Base-by-base conservation (phyloP, 2,329 filamentous ascomycete genomes). In the Didymella pomorum region DNA sequence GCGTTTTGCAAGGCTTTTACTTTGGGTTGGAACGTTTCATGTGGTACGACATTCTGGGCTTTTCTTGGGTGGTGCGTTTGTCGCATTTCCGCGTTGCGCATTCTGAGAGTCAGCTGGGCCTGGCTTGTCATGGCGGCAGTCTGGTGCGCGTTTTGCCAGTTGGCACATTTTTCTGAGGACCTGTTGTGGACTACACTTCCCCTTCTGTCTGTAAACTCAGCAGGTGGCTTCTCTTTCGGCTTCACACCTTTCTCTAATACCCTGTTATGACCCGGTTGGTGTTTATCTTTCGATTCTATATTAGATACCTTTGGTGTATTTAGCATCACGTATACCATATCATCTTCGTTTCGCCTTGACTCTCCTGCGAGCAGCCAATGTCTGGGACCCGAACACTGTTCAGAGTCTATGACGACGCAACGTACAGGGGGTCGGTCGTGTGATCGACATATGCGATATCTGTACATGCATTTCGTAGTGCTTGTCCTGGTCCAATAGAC, bases 101-200 rank as follows among this genome's bases (percentile, higher is more conserved):
- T 18, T 31, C n/a, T n/a, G 33, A 41, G 33, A 31, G 51, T 31
- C 51, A 53, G 51, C 51, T 47, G 51, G 51, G 52, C 44, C 44
- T 47, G 52, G 37, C 52, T 42, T 45, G 44, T 48, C 44, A 33
- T 12, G 52, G 52, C 44, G 43, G 44, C 35, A 20, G 52, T 43
- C 44, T 47, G 44, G 9, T 48, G 26, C 21, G 23, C n/a, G 5
- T 3, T 11, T 44, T 44, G 23, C n/a, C 4, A n/a, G n/a, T n/a
- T n/a, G n/a, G n/a, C n/a, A n/a, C n/a, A n/a, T n/a, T n/a, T n/a
- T 11, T 47, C 12, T 2, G 10, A n/a, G 10, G 28, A 16, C 21
- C 39, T 42, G 20, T 18, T 25, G 7, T 42, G 39, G 21, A 4
- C 11, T n/a, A 12, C 37, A 23, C 39, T 29, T 28, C 8, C 37